These are phyloP conservation scores for Xylaria grammica DNA, from an alignment of 495 filamentous ascomycete genomes.

Conservation along the genomic window DNA sequence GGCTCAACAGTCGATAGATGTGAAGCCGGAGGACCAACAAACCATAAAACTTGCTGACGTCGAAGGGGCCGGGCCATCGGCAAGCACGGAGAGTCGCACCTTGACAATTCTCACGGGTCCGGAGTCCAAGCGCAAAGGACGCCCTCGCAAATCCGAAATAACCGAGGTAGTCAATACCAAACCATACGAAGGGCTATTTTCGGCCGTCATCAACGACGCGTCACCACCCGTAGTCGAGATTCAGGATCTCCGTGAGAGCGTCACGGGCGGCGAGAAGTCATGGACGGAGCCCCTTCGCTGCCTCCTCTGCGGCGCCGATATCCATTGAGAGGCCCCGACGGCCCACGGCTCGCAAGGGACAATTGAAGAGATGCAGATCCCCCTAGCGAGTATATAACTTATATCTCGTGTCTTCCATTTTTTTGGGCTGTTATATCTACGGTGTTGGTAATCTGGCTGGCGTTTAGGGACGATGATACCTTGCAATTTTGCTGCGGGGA, in stretches of 20 bases:
- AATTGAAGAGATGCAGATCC: not conserved
- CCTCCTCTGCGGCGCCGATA: conserved; percentile 45
- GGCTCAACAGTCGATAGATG: conserved; percentile 52
- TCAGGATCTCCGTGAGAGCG: conserved; percentile 46
- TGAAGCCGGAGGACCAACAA: conserved; percentile 45
- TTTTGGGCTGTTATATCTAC: conserved; percentile 19
- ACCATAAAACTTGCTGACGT: conserved; percentile 31
- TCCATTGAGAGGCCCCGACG: conserved; percentile 34
- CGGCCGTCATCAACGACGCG: conserved; percentile 43
- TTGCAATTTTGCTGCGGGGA: conserved; percentile 33
- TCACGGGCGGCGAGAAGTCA: conserved; percentile 49
- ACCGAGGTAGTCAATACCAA: conserved; percentile 38
- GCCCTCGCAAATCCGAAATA: conserved; percentile 36
- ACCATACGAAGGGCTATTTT: conserved; percentile 52
- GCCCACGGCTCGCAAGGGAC: not conserved
- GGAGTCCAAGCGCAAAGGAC: conserved; percentile 35
- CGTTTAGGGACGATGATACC: conserved; percentile 34
- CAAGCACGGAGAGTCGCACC: conserved; percentile 25
- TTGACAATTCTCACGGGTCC: conserved; percentile 21
- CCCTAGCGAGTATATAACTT: not conserved
- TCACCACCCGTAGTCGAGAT: conserved; percentile 47
- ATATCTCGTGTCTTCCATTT: not conserved
- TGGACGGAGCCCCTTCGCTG: conserved; percentile 54
- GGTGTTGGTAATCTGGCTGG: conserved; percentile 25
- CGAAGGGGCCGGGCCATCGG: conserved; percentile 22